These are phyloP conservation scores for Haplosporangium sp. DNA, from an alignment of 371 early-diverging fungal species.

Conservation along the genomic window DNA sequence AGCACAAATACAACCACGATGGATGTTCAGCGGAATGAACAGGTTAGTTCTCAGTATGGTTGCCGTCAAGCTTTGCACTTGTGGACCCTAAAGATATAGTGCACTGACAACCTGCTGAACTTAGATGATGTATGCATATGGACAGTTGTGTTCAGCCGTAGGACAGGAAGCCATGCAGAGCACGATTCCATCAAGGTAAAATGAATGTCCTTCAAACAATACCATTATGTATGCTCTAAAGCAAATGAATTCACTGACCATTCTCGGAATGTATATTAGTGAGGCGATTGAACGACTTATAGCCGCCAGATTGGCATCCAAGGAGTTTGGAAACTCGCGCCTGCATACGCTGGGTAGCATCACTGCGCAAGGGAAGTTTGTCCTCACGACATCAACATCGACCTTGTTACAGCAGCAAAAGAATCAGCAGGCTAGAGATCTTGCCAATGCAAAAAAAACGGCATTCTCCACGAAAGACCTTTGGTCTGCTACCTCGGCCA, in stretches of 20 bases:
- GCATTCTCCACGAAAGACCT: slow-evolving; percentile 51
- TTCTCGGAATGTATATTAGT: slow-evolving; percentile 28
- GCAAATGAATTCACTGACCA: too few relatives aligned
- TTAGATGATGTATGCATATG: slow-evolving; percentile 73
- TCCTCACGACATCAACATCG: slow-evolving; percentile 29
- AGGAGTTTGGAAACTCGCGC: slow-evolving; percentile 52
- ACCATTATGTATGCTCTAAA: neutral
- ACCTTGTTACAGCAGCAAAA: slow-evolving; percentile 51
- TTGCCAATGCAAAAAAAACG: slow-evolving; percentile 23
- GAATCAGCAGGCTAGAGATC: slow-evolving; percentile 35
- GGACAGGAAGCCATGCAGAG: slow-evolving; percentile 67
- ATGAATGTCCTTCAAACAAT: neutral
- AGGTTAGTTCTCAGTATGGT: slow-evolving; percentile 2
- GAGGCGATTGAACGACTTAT: slow-evolving; percentile 68
- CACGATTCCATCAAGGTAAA: slow-evolving; percentile 68
- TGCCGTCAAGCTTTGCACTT: neutral
- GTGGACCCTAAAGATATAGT: neutral
- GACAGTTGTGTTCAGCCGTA: slow-evolving; percentile 64
- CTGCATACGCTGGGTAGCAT: slow-evolving; percentile 47
- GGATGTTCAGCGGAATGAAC: slow-evolving; percentile 44
- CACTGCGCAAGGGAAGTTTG: slow-evolving; percentile 52
- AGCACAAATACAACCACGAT: slow-evolving; percentile 31
- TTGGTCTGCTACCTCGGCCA: slow-evolving; percentile 53
- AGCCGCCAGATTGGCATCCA: slow-evolving; percentile 58
- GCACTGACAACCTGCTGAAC: neutral